phyloP scores from a whole-genome alignment of 1,139 yeast genomes.

The Geotrichum macrosporum region DNA sequence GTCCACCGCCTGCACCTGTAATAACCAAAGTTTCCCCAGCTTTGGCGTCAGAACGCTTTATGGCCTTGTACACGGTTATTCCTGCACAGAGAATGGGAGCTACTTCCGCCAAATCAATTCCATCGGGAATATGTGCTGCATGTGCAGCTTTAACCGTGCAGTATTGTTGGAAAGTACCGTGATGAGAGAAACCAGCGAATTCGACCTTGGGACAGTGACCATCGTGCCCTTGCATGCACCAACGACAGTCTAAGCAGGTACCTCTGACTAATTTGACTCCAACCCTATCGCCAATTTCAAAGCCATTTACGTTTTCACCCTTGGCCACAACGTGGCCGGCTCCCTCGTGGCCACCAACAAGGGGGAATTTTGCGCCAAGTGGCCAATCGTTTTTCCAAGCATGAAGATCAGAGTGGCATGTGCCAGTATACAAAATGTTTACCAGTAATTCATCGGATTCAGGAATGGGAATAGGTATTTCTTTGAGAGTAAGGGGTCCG shows the following conservation, averaged over 20 bases:
- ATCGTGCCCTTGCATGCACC: slow-evolving; percentile 27
- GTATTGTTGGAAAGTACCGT: slow-evolving; percentile 74
- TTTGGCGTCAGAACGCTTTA: slow-evolving; percentile 55
- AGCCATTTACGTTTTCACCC: slow-evolving; percentile 23
- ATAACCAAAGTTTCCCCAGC: slow-evolving; percentile 72
- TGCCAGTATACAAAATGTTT: slow-evolving; percentile 35
- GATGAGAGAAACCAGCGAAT: slow-evolving; percentile 59
- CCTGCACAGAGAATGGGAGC: slow-evolving; percentile 76
- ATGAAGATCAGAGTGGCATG: slow-evolving; percentile 40
- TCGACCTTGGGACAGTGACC: slow-evolving; percentile 23
- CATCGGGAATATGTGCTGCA: slow-evolving; percentile 65
- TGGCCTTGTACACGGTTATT: slow-evolving; percentile 71
- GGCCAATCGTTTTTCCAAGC: slow-evolving; percentile 25
- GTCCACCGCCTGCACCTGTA: slow-evolving; percentile 77
- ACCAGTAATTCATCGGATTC: slow-evolving; percentile 32
- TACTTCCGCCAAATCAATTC: slow-evolving; percentile 60
- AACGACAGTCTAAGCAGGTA: slow-evolving; percentile 29
- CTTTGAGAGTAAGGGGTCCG: slow-evolving; percentile 23
- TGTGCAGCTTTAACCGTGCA: slow-evolving; percentile 74
- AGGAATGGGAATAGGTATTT: slow-evolving; percentile 34
- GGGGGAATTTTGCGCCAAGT: slow-evolving; percentile 17
- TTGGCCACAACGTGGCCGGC: slow-evolving; percentile 31
- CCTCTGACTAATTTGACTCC: slow-evolving; percentile 29
- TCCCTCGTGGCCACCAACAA: slow-evolving; percentile 33
- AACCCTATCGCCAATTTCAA: slow-evolving; percentile 28